Evolutionary conservation across 2,329 filamentous ascomycete species (phyloP).

Genomic region (Podosphaera fusca): DNA sequence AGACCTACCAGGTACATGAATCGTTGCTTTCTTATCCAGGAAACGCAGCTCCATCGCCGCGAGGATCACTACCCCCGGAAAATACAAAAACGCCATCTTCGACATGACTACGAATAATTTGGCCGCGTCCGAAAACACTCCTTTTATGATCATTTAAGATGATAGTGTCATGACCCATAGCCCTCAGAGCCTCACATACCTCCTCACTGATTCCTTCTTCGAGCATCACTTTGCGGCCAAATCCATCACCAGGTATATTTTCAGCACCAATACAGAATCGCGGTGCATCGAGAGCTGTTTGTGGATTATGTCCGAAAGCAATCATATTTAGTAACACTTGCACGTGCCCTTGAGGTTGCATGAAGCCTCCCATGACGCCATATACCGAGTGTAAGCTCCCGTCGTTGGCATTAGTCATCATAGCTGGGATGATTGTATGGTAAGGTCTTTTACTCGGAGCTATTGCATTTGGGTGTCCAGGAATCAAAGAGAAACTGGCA

Average conservation of each 20-base stretch:
- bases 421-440: constrained; percentile 89
- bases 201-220: constrained; percentile 60
- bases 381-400: constrained; percentile 63
- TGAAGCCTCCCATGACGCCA: constrained; percentile 95
- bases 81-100: constrained; percentile 58
- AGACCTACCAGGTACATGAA: too few species aligned
- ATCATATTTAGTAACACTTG: constrained; percentile 83
- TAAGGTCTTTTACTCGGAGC: constrained; percentile 74
- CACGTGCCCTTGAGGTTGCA: constrained; percentile 93
- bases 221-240: constrained; percentile 42
- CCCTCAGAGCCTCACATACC: constrained; percentile 41
- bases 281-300: constrained; percentile 75
- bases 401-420: constrained; percentile 59
- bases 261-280: constrained; percentile 62
- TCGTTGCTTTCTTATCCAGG: constrained; percentile 19
- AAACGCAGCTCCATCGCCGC: constrained; percentile 57
- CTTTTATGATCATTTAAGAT: constrained; percentile 19
- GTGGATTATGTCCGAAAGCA: constrained; percentile 57
- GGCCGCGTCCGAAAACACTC: constrained; percentile 59
- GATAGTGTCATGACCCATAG: constrained; percentile 47
- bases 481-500: constrained; percentile 55
- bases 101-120: constrained; percentile 58
- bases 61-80: constrained; percentile 70
- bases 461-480: constrained; percentile 55
- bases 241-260: constrained; percentile 38